These are phyloP conservation scores for Xylaria sp. DNA, from an alignment of 2,329 filamentous ascomycete species.

Conservation along the genomic window DNA sequence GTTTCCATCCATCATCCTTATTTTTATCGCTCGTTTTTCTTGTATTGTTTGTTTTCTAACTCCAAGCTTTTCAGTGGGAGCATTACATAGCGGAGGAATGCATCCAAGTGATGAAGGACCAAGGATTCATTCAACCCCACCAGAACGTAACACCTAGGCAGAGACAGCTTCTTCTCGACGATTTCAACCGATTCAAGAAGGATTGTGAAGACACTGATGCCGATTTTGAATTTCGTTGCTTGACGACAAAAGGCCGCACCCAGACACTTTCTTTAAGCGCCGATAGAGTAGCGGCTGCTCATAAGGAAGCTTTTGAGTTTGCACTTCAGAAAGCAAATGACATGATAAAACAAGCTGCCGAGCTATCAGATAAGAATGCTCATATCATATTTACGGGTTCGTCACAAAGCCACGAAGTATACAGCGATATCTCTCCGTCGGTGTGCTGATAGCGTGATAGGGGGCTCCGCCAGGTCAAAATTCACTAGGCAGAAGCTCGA, in stretches of 20 bases:
- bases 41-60: not conserved
- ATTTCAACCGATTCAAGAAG: slow-evolving; percentile 6
- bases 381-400: not conserved
- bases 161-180: not conserved
- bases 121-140: not conserved
- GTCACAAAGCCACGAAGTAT: not conserved
- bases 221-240: not conserved
- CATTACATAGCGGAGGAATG: slow-evolving; percentile 3
- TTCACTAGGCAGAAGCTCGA: not conserved
- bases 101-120: not conserved
- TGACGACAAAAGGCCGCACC: not conserved
- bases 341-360: slow-evolving; percentile 2
- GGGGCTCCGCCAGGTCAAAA: slow-evolving; percentile 1
- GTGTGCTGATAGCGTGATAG: not conserved
- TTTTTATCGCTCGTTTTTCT: not conserved
- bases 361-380: not conserved
- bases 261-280: not conserved
- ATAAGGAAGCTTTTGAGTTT: not conserved
- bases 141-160: not conserved
- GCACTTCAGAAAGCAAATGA: not conserved
- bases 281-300: not conserved
- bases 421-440: no score
- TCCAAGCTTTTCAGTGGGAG: not conserved
- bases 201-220: not conserved
- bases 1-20: not conserved